Percentiles rank a stretch among this genome's conserved stretches.
Conservation (phyloP, 2,329 filamentous ascomycete genomes). For the Botrytis byssoidea region DNA sequence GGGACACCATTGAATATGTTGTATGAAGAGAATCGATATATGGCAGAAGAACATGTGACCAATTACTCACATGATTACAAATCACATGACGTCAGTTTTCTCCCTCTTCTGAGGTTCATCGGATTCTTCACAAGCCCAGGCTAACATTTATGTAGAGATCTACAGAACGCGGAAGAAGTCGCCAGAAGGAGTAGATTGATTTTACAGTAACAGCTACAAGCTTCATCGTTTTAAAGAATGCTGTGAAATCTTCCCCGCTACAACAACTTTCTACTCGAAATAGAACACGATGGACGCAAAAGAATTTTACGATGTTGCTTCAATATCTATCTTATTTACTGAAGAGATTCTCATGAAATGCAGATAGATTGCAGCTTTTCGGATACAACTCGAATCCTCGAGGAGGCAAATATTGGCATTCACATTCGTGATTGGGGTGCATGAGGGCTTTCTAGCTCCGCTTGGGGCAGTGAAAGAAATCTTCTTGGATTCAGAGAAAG, state of each 20-base stretch:
- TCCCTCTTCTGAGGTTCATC: neutral
- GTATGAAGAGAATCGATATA: constrained; percentile 34
- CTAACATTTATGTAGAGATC: constrained; percentile 8
- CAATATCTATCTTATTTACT: neutral
- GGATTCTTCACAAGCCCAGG: no score
- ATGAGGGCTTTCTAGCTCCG: neutral
- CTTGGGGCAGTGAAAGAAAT: neutral
- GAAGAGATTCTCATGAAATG: no score
- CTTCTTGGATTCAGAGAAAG: neutral
- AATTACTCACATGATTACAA: neutral
- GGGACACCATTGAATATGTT: constrained; percentile 37
- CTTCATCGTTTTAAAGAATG: neutral
- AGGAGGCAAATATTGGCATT: neutral
- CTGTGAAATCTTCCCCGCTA: neutral
- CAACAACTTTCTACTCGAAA: neutral
- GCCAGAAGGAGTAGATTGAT: neutral
- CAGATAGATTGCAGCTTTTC: neutral
- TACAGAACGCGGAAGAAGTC: constrained; percentile 16
- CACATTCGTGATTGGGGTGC: neutral
- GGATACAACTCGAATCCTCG: neutral
- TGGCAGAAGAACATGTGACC: constrained; percentile 27
- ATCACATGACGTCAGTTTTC: neutral
- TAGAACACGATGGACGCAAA: neutral
- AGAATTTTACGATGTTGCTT: neutral
- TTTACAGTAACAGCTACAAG: neutral